These are phyloP conservation scores for Cydonia oblonga DNA, from an alignment of 331 rosid genomes.

Conservation along the genomic window DNA sequence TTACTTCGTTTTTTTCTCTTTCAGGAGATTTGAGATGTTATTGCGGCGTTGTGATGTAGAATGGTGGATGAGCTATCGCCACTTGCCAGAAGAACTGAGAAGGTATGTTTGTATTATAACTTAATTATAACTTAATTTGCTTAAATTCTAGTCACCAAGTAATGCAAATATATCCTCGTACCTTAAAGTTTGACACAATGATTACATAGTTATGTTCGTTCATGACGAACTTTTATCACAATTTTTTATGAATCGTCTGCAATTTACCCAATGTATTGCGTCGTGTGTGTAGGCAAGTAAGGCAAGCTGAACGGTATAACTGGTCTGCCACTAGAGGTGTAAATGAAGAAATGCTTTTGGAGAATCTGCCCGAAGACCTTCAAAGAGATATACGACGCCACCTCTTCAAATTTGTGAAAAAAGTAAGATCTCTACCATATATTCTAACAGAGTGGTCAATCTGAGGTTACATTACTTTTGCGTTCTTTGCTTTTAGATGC, in stretches of 20 bases:
- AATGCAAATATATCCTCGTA: not conserved
- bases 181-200: no score
- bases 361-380: conserved; percentile 75
- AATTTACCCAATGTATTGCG: not conserved
- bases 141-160: not conserved
- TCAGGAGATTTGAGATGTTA: conserved; percentile 74
- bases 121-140: not conserved
- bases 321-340: conserved; percentile 93
- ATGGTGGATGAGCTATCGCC: conserved; percentile 86
- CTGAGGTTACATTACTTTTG: not conserved
- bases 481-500: not conserved
- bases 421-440: conserved; percentile 28
- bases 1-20: not conserved
- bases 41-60: conserved; percentile 71
- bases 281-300: conserved; percentile 43
- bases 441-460: no score
- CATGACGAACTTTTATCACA: not conserved
- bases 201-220: no score
- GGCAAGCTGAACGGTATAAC: conserved; percentile 55
- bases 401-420: conserved; percentile 59
- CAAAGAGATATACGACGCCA: conserved; percentile 78
- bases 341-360: conserved; percentile 61
- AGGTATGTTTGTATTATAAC: conserved; percentile 27
- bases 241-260: no score
- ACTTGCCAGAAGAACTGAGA: conserved; percentile 48